phyloP scores from a whole-genome alignment of 1,139 yeast genomes.

The Spathaspora jeffriesii region DNA sequence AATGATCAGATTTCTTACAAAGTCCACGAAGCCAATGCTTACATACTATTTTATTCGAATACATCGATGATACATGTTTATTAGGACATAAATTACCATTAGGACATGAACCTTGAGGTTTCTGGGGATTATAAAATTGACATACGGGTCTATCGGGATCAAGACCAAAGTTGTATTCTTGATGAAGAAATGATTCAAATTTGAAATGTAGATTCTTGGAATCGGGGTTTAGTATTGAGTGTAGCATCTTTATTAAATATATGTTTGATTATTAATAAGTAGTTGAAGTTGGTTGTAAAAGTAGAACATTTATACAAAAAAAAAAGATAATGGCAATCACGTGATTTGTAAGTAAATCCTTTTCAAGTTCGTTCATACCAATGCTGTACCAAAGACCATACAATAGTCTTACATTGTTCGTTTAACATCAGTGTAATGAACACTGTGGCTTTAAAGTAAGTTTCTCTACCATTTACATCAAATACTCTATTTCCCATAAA shows the following conservation, averaged over 20 bases:
- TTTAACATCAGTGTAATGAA: too few species aligned
- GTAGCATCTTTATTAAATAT: slow-evolving; percentile 12
- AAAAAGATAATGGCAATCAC: too few species aligned
- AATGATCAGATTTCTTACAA: slow-evolving; percentile 95
- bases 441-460: too few species aligned
- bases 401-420: too few species aligned
- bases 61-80: slow-evolving; percentile 83
- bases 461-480: too few species aligned
- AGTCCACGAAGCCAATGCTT: slow-evolving; percentile 98
- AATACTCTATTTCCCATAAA: too few species aligned
- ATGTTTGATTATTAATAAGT: neutral
- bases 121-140: slow-evolving; percentile 63
- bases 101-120: slow-evolving; percentile 72
- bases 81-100: slow-evolving; percentile 83
- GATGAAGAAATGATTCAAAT: slow-evolving; percentile 80
- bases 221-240: slow-evolving; percentile 45
- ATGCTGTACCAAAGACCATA: too few species aligned
- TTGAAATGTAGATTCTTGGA: slow-evolving; percentile 55
- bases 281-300: neutral
- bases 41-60: slow-evolving; percentile 83
- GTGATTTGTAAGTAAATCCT: neutral
- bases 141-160: slow-evolving; percentile 94
- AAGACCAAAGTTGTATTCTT: slow-evolving; percentile 79
- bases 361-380: too few species aligned
- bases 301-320: neutral